Conservation (phyloP, 2,329 filamentous ascomycete species). For the Aspergillus sp. region DNA sequence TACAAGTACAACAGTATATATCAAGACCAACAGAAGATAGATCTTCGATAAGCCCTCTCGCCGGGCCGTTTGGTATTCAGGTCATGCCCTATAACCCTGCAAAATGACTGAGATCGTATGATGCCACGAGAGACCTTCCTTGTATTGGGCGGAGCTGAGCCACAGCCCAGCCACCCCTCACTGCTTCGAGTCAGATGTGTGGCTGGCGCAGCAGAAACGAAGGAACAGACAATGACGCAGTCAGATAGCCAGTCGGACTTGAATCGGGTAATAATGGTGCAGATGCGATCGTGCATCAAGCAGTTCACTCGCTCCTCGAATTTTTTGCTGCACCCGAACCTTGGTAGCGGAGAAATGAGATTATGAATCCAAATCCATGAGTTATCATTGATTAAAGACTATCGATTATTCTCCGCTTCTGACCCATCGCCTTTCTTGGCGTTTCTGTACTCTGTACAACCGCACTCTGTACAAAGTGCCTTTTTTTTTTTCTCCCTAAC, state of each 20-base stretch:
- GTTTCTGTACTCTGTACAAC: neutral
- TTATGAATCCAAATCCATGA: no score
- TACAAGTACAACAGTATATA: no score
- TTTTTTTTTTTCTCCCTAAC: neutral
- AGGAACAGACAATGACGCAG: no score
- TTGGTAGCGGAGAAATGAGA: neutral
- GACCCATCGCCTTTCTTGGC: neutral
- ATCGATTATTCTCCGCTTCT: neutral
- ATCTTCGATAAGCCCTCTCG: no score
- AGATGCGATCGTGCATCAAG: neutral
- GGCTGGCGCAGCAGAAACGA: neutral
- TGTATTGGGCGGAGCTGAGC: neutral
- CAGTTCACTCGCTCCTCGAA: neutral
- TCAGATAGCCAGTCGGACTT: neutral
- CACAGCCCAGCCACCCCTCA: neutral
- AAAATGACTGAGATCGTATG: no score
- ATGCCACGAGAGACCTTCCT: no score
- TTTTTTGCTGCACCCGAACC: neutral
- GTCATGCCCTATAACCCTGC: no score
- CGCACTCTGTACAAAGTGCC: neutral
- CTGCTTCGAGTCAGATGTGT: neutral
- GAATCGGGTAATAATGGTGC: neutral
- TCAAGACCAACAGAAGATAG: no score
- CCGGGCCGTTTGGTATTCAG: no score
- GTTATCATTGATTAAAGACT: no score